Conservation (phyloP, 352 stramenopile species). For the Pythium myriotylum region DNA sequence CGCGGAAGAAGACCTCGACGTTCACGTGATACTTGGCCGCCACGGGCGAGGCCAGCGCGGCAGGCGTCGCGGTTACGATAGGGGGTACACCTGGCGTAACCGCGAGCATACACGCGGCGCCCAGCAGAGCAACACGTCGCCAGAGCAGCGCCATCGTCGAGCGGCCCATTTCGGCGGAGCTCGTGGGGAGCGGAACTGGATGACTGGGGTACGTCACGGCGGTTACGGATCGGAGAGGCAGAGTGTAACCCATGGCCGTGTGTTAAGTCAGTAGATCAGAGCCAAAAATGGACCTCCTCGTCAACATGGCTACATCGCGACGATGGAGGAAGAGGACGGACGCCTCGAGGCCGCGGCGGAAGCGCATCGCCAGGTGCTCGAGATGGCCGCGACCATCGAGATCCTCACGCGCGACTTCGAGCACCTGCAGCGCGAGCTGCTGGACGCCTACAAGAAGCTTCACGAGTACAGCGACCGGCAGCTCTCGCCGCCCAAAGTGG, state of each 20-base stretch:
- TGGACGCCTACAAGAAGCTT: conserved; percentile 57
- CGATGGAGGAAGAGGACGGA: conserved; percentile 4
- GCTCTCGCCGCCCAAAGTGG: conserved; percentile 25
- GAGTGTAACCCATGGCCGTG: neutral
- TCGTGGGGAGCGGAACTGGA: neutral
- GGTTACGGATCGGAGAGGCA: conserved; percentile 4
- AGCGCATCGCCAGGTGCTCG: conserved; percentile 61
- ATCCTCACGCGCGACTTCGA: conserved; percentile 65
- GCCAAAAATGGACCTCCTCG: neutral
- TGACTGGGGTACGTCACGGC: neutral
- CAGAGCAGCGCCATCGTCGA: conserved; percentile 3
- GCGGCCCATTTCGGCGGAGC: neutral
- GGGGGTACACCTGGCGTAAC: conserved; percentile 4
- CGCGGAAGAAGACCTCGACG: conserved; percentile 72
- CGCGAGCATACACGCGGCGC: neutral
- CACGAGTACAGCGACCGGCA: conserved; percentile 37
- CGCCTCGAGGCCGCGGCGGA: conserved; percentile 38
- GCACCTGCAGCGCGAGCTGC: conserved; percentile 52
- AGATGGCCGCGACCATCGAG: conserved; percentile 66
- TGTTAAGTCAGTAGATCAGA: conserved; percentile 2
- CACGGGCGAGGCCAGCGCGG: conserved; percentile 17
- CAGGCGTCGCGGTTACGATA: conserved; percentile 6
- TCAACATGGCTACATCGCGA: neutral
- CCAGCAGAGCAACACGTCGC: conserved; percentile 17
- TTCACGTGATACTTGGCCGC: conserved; percentile 36